Evolutionary conservation across 1,139 yeast genomes (phyloP).

Genomic region (Pichia sp.): DNA sequence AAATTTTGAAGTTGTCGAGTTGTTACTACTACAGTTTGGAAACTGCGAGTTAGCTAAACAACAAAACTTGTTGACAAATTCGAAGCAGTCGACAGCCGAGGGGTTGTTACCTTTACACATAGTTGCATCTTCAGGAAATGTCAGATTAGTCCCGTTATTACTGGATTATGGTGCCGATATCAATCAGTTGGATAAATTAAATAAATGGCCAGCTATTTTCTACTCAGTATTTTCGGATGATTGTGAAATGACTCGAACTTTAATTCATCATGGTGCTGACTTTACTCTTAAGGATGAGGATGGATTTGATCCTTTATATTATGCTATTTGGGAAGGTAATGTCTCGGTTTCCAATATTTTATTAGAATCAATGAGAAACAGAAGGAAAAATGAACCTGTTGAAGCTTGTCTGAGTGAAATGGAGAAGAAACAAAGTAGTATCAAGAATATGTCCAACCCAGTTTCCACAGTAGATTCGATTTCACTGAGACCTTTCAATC

Average conservation of each 20-base stretch:
- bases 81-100: slow-evolving; percentile 64
- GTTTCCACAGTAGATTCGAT: slow-evolving; percentile 1
- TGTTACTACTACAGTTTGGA: slow-evolving; percentile 38
- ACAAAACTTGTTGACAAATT: slow-evolving; percentile 25
- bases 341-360: slow-evolving; percentile 68
- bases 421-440: slow-evolving; percentile 1
- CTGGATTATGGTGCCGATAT: slow-evolving; percentile 70
- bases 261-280: slow-evolving; percentile 68
- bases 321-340: slow-evolving; percentile 93
- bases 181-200: slow-evolving; percentile 72
- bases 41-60: slow-evolving; percentile 23
- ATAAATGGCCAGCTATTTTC: slow-evolving; percentile 91
- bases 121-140: slow-evolving; percentile 78
- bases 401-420: not conserved
- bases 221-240: slow-evolving; percentile 89
- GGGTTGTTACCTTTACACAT: slow-evolving; percentile 87
- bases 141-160: slow-evolving; percentile 56
- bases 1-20: slow-evolving; percentile 59
- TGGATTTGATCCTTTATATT: slow-evolving; percentile 73
- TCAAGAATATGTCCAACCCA: not conserved
- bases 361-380: slow-evolving; percentile 27
- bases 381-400: slow-evolving; percentile 2
- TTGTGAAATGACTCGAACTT: slow-evolving; percentile 56
- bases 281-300: slow-evolving; percentile 73
- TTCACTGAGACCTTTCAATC: slow-evolving; percentile 6